Evolutionary conservation across 2,329 filamentous ascomycete species (phyloP).

Genomic region (Penicillium sp.): DNA sequence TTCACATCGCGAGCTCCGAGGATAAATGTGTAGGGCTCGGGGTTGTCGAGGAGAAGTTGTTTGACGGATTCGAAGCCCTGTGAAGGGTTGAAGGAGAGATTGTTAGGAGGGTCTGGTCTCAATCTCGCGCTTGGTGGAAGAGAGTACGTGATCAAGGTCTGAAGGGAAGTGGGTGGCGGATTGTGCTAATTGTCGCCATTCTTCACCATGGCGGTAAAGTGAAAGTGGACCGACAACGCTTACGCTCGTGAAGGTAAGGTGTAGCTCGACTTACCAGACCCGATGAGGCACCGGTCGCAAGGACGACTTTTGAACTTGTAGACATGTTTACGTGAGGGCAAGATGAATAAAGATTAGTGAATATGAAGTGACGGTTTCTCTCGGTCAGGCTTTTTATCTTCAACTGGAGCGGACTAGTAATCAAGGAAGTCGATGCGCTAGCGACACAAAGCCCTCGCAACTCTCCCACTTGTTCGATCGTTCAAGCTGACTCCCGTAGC

Average conservation of each 20-base stretch:
- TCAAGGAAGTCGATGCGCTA: not conserved
- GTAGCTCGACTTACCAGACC: conserved; percentile 10
- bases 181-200: no score
- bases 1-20: conserved; percentile 18
- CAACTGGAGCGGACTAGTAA: not conserved
- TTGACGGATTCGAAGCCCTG: conserved; percentile 25
- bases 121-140: not conserved
- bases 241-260: no score
- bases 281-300: conserved; percentile 18
- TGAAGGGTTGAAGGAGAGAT: not conserved
- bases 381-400: not conserved
- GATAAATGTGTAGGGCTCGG: conserved; percentile 20
- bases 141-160: not conserved
- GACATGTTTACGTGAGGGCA: conserved; percentile 5
- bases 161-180: no score
- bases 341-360: not conserved
- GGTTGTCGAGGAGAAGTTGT: conserved; percentile 18
- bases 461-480: no score
- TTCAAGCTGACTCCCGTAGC: not conserved
- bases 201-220: no score
- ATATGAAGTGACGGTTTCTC: not conserved
- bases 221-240: no score
- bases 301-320: conserved; percentile 12
- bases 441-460: not conserved
- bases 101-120: not conserved